Conservation (phyloP, 1,139 yeast species). For the Magnusiomyces tetraspermus region DNA sequence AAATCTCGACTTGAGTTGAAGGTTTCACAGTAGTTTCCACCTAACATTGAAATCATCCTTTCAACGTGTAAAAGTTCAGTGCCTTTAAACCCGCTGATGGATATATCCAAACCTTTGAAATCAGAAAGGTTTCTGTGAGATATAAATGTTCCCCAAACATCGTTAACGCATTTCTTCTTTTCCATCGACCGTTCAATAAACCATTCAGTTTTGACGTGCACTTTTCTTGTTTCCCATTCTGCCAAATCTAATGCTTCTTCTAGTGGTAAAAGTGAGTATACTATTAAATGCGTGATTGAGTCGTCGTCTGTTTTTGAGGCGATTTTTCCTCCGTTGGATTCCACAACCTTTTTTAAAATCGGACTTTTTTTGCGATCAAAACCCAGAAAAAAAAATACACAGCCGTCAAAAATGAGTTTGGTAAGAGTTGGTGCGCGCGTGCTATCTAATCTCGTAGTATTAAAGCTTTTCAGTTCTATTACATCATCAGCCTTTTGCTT, state of each 20-base stretch:
- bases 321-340: conserved; percentile 30
- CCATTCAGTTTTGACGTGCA: conserved; percentile 54
- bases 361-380: conserved; percentile 20
- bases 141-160: conserved; percentile 68
- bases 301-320: conserved; percentile 3
- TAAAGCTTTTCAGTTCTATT: no score
- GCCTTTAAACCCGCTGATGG: conserved; percentile 76
- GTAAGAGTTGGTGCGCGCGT: no score
- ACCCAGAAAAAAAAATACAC: conserved; percentile 20
- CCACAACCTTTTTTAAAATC: conserved; percentile 31
- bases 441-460: no score
- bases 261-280: conserved; percentile 24
- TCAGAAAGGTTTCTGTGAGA: conserved; percentile 34
- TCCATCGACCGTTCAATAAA: conserved; percentile 69
- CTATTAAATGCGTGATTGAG: conserved; percentile 19
- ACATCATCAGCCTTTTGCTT: no score
- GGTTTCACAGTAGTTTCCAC: conserved; percentile 42
- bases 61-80: conserved; percentile 69
- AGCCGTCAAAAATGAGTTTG: conserved; percentile 20
- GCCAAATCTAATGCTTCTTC: conserved; percentile 9
- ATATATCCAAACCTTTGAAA: conserved; percentile 39
- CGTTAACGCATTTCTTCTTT: conserved; percentile 45
- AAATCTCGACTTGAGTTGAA: conserved; percentile 52
- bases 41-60: conserved; percentile 43
- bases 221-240: conserved; percentile 9